Percentiles rank a stretch among this genome's conserved stretches.
Conservation (phyloP, 495 filamentous ascomycete genomes). For the Amphirosellinia nigrospora region DNA sequence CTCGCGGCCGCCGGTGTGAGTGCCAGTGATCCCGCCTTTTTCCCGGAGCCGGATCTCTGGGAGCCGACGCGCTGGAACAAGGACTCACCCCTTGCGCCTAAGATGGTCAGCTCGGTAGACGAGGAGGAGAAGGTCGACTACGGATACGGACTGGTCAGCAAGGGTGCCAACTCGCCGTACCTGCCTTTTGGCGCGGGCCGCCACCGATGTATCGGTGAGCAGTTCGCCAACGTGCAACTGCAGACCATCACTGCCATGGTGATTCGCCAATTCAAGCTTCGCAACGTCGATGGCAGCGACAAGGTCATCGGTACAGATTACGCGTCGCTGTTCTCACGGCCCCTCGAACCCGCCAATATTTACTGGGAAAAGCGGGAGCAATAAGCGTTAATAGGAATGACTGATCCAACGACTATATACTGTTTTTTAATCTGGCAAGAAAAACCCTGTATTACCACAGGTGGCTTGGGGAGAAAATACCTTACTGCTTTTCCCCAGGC, state of each 20-base stretch:
- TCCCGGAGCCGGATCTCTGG: conserved; percentile 80
- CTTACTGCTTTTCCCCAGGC: neutral
- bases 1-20: conserved; percentile 84
- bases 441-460: conserved; percentile 12
- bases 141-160: conserved; percentile 90
- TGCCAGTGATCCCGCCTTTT: conserved; percentile 70
- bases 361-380: conserved; percentile 66
- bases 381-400: conserved; percentile 2
- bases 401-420: conserved; percentile 20
- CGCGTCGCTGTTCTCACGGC: conserved; percentile 67
- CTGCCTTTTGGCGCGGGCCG: conserved; percentile 93
- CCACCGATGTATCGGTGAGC: conserved; percentile 95
- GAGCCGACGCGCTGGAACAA: conserved; percentile 88
- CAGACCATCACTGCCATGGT: conserved; percentile 82
- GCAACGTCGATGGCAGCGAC: conserved; percentile 69
- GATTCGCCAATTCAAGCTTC: conserved; percentile 76
- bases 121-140: conserved; percentile 85
- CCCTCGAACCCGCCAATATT: conserved; percentile 67
- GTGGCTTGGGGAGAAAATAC: conserved; percentile 5
- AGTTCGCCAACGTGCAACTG: conserved; percentile 94
- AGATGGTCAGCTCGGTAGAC: conserved; percentile 53
- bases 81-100: conserved; percentile 51
- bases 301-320: conserved; percentile 86
- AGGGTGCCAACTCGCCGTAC: conserved; percentile 86
- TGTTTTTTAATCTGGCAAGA: conserved; percentile 27